Percentiles rank a stretch among this genome's conserved stretches.
Conservation (phyloP, 2,329 filamentous ascomycete genomes). For the Beauveria medogensis region DNA sequence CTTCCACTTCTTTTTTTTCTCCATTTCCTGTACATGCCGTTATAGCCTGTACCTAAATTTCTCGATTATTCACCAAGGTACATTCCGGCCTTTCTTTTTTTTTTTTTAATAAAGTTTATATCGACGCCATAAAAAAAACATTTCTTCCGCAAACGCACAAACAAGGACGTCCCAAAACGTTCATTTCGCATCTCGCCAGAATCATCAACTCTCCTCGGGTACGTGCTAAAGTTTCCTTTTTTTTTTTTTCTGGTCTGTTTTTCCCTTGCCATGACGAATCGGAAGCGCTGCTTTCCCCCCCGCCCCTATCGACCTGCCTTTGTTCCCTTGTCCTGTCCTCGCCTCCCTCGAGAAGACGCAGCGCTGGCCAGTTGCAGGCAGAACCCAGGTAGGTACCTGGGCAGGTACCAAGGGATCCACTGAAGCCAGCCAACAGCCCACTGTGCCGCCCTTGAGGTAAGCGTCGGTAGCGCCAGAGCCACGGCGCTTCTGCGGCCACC, state of each 20-base stretch:
- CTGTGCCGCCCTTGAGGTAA: neutral
- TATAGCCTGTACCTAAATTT: constrained; percentile 12
- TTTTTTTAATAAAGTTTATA: neutral
- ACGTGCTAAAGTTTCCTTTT: neutral
- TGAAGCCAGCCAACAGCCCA: neutral
- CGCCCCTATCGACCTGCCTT: neutral
- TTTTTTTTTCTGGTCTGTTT: neutral
- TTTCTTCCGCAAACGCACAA: neutral
- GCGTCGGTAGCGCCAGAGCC: neutral
- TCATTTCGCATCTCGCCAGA: neutral
- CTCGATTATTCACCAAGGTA: neutral
- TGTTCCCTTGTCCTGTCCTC: neutral
- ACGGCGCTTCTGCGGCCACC: neutral
- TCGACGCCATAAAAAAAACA: neutral
- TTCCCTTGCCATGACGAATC: neutral
- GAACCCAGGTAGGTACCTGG: no score
- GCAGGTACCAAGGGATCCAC: neutral
- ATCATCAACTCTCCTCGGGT: neutral
- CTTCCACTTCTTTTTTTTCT: neutral
- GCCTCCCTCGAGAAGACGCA: neutral
- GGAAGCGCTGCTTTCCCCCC: neutral
- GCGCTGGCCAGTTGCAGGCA: neutral
- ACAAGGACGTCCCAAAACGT: neutral
- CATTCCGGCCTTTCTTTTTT: neutral
- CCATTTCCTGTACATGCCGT: constrained; percentile 17